Conservation (phyloP, 257 asterid species). For the Solanum raphanifolium region DNA sequence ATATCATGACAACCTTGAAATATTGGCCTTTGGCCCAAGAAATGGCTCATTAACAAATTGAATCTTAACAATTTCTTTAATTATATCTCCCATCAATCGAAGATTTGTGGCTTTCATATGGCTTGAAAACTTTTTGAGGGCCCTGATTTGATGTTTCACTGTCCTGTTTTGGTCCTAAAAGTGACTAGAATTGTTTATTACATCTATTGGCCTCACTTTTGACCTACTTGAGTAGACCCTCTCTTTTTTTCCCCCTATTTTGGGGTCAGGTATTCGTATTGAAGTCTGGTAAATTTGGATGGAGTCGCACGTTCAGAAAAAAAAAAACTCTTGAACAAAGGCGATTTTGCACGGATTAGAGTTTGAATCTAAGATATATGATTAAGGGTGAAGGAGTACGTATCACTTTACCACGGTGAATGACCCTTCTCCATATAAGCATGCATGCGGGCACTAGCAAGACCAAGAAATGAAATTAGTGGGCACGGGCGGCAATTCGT, state of each 20-base stretch:
- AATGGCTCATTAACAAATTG: neutral
- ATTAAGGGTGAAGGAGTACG: neutral
- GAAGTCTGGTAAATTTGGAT: neutral
- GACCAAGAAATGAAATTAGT: neutral
- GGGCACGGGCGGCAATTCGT: neutral
- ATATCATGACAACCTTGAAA: neutral
- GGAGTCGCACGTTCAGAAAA: neutral
- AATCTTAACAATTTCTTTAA: neutral
- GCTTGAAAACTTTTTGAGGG: slow-evolving; percentile 6
- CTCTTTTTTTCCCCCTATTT: neutral
- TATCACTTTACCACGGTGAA: neutral
- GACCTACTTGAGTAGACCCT: slow-evolving; percentile 17
- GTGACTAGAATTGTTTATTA: neutral
- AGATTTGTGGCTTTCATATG: slow-evolving; percentile 20
- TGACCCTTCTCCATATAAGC: neutral
- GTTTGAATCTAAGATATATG: neutral
- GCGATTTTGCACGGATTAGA: too few species aligned
- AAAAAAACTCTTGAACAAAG: too few species aligned
- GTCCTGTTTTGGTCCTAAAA: neutral
- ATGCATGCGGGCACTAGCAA: neutral
- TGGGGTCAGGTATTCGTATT: neutral
- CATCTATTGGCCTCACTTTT: slow-evolving; percentile 16
- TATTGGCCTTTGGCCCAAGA: neutral
- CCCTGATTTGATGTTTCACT: slow-evolving; percentile 2
- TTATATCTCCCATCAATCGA: neutral